Percentiles rank a stretch among this genome's conserved stretches.
Conservation (phyloP, 2,329 filamentous ascomycete species). For the Dendryphion nanum region DNA sequence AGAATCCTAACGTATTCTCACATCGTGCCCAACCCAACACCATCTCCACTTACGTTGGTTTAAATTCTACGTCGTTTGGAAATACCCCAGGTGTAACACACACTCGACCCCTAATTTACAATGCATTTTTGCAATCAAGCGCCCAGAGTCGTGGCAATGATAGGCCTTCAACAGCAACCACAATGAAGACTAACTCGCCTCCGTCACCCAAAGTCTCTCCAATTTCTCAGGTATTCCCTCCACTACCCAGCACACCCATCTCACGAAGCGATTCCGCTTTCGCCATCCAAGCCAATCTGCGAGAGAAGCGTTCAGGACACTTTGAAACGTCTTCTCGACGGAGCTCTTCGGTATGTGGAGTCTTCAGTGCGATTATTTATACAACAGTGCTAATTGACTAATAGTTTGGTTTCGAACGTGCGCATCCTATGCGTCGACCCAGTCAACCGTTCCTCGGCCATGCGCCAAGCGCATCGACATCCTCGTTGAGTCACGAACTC, state of each 20-base stretch:
- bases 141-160: constrained; percentile 63
- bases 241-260: constrained; percentile 72
- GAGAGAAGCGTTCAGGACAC: constrained; percentile 92
- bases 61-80: constrained; percentile 87
- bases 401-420: constrained; percentile 72
- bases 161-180: constrained; percentile 59
- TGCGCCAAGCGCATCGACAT: constrained; percentile 64
- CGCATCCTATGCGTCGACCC: constrained; percentile 62
- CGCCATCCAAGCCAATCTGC: constrained; percentile 77
- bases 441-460: constrained; percentile 69
- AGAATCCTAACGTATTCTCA: constrained; percentile 78
- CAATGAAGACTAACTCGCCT: constrained; percentile 48
- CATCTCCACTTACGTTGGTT: constrained; percentile 79
- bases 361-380: constrained; percentile 5
- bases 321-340: constrained; percentile 80
- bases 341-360: constrained; percentile 68
- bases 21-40: constrained; percentile 68
- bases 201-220: constrained; percentile 68
- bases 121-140: constrained; percentile 80
- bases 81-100: constrained; percentile 56
- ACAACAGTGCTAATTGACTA: constrained; percentile 24
- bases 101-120: constrained; percentile 72
- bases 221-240: constrained; percentile 73
- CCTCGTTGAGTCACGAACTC: constrained; percentile 53
- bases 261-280: constrained; percentile 91